A percentile compares a stretch with the other conserved stretches of the same genome.
These are phyloP conservation scores for Fusarium sp. DNA, from an alignment of 2,329 filamentous ascomycete genomes.

Conservation along the genomic window DNA sequence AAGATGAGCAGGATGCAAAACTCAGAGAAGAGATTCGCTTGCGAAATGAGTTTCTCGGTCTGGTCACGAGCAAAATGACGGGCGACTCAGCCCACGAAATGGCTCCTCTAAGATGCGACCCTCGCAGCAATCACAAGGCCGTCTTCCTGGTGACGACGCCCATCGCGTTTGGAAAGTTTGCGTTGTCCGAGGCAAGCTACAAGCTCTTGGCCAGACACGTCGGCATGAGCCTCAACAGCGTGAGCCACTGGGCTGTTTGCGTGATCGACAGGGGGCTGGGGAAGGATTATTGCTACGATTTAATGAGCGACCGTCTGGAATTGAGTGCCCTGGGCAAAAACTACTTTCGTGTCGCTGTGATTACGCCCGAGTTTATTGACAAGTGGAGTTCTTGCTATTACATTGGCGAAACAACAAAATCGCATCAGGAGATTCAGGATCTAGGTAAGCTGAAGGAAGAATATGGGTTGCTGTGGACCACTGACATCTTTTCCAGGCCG, in stretches of 20 bases:
- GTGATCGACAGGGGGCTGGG: conserved; percentile 38
- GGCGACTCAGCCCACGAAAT: conserved; percentile 38
- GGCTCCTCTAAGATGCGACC: conserved; percentile 30
- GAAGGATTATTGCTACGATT: conserved; percentile 39
- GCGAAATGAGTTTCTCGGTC: conserved; percentile 31
- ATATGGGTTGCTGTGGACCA: rapidly evolving
- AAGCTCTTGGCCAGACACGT: conserved; percentile 37
- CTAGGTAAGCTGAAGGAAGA: conserved; percentile 16
- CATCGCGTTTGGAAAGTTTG: conserved; percentile 37
- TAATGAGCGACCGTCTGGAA: conserved; percentile 43
- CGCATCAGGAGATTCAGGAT: conserved; percentile 37
- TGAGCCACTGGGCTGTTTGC: conserved; percentile 43
- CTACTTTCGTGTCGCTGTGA: conserved; percentile 36
- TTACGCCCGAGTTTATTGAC: conserved; percentile 37
- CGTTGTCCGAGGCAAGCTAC: conserved; percentile 38
- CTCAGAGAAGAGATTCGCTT: conserved; percentile 31
- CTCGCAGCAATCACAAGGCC: conserved; percentile 27
- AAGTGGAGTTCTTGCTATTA: conserved; percentile 44
- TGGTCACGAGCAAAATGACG: conserved; percentile 33
- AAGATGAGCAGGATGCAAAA: conserved; percentile 14
- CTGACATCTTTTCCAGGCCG: conserved; percentile 19
- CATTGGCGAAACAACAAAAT: conserved; percentile 42
- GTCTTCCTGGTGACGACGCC: conserved; percentile 41
- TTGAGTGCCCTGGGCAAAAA: conserved; percentile 39
- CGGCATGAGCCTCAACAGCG: conserved; percentile 41